These are phyloP conservation scores for Lepiota brunneoincarnata DNA, from an alignment of 768 basidiomycete genomes.

Conservation along the genomic window DNA sequence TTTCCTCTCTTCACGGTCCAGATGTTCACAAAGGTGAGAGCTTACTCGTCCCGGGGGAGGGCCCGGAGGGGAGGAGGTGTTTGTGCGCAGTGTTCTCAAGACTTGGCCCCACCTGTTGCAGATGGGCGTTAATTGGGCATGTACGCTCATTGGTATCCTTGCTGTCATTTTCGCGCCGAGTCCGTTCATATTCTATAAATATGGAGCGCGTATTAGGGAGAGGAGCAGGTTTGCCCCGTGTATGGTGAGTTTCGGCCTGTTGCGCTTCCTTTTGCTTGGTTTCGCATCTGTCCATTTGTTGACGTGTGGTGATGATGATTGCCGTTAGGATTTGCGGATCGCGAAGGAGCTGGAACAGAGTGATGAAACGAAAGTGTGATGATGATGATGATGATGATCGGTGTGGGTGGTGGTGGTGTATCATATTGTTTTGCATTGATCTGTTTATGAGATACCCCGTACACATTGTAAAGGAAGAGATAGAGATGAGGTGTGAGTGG, in stretches of 20 bases:
- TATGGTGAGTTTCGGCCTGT: slow-evolving; percentile 29
- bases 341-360: slow-evolving; percentile 33
- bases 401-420: no score
- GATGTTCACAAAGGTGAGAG: slow-evolving; percentile 52
- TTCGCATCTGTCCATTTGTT: not conserved
- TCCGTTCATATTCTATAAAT: slow-evolving; percentile 71
- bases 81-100: not conserved
- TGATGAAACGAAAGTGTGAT: slow-evolving; percentile 5
- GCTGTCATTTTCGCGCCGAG: slow-evolving; percentile 58
- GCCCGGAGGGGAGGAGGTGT: no score
- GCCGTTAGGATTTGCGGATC: slow-evolving; percentile 37
- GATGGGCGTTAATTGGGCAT: slow-evolving; percentile 52
- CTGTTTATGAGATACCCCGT: no score
- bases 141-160: slow-evolving; percentile 54
- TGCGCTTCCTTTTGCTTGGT: not conserved
- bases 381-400: no score
- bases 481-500: no score
- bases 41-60: no score
- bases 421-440: no score
- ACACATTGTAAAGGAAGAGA: no score
- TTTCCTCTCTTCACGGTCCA: slow-evolving; percentile 69
- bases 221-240: slow-evolving; percentile 58
- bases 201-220: slow-evolving; percentile 54
- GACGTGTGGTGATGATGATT: not conserved
- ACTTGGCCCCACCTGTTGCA: slow-evolving; percentile 17